Evolutionary conservation across 768 basidiomycete species (phyloP), one percentile per base, ranked within the genome.

Genomic region (Termitomyces sp.): DNA sequence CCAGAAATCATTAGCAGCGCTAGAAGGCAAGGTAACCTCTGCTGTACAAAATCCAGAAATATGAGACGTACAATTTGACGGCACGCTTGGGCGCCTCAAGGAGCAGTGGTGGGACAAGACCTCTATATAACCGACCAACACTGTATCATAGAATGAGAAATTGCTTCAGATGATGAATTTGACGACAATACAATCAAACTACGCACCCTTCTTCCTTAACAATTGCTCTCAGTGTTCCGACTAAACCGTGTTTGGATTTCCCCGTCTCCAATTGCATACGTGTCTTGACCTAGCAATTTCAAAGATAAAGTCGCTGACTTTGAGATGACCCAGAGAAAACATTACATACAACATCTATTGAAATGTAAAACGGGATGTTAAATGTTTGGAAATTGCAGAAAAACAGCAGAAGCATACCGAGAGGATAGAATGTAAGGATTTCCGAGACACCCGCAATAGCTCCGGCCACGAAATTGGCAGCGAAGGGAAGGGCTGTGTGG

Each of bases 31-130:
- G 40, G 32, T 61, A 41, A 66, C 55, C 55, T 20, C 47, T 23
- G 46, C 38, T n/a, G 36, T 20, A n/a, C 41, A 30, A 9, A 38
- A 52, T 26, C 56, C 26, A 44, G 32, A 36, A 38, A 50, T 23
- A 16, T 18, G 26, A 35, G 23, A 76, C 85, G 62, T 63, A 90
- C 89, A 91, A 92, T 82, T 98, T 99, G 50, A 95, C 91, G 16
- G 97, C 97, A 74, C 97, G 88, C 77, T 99, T 99, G 2, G 97
- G 97, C 16, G 97, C 97, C 74, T 99, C 97, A 48, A 99, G 77
- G 67, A 98, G 83, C 10, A 99, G 74, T 18, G 97, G 97, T 10
- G 97, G 94, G n/a, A 95, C 88, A 60, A 99, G 86, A 65, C 96
- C 97, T 78, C 95, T 82, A 76, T 99, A 99, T 57, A 99, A 75